Evolutionary conservation across 176 grass and related monocot species (phyloP).

Genomic region (Ensete ventricosum): DNA sequence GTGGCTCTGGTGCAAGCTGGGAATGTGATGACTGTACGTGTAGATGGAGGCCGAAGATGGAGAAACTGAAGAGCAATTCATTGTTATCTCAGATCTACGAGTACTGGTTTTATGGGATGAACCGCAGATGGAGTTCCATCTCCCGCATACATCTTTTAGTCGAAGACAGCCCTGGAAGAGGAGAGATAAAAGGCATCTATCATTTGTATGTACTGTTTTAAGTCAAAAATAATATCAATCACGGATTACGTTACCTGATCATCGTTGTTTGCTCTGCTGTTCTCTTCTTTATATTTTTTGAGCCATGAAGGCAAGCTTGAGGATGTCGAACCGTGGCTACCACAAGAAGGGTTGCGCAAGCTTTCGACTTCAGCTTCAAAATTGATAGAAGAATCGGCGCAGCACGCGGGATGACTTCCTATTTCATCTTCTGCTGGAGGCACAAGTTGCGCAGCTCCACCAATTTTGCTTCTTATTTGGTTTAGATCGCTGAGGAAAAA

Average conservation of each 20-base stretch:
- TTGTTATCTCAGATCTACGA: conserved; percentile 51
- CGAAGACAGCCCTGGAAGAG: conserved; percentile 11
- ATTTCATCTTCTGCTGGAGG: conserved; percentile 9
- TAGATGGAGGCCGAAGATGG: conserved; percentile 24
- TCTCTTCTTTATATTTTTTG: conserved; percentile 28
- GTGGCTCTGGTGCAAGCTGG: conserved; percentile 9
- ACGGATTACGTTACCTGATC: neutral
- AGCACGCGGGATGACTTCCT: conserved; percentile 15
- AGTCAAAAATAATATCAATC: neutral
- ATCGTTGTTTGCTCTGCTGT: neutral
- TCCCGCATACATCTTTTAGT: conserved; percentile 14
- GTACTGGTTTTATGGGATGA: conserved; percentile 24
- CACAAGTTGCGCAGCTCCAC: conserved; percentile 14
- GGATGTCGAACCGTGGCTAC: neutral
- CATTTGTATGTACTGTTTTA: neutral
- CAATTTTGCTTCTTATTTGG: neutral
- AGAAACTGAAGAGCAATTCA: conserved; percentile 44
- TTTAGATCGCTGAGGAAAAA: neutral
- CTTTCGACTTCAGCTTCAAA: too few relatives aligned
- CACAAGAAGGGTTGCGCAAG: conserved; percentile 19
- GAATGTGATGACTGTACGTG: conserved; percentile 2
- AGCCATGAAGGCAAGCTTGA: conserved; percentile 44
- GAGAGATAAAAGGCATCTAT: neutral
- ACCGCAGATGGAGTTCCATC: conserved; percentile 4
- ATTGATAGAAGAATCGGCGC: neutral